Percentiles rank a stretch among this genome's conserved stretches.
Evolutionary conservation across 1,139 yeast species (phyloP).

Genomic region (Pichia sp.): DNA sequence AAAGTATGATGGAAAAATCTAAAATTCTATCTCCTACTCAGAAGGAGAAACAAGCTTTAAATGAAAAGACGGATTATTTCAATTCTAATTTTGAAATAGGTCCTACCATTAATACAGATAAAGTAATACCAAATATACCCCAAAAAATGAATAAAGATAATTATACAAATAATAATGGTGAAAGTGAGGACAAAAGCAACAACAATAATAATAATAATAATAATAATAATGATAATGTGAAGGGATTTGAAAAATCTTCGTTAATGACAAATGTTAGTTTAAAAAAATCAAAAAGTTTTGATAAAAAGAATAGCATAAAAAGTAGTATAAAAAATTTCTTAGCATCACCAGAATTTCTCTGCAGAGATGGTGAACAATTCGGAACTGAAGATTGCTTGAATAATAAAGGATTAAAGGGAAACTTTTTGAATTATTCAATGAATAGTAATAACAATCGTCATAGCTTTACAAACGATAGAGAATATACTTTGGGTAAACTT

Average conservation of each 20-base stretch:
- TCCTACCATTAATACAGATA: background rate
- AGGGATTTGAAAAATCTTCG: background rate
- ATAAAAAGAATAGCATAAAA: constrained; percentile 4
- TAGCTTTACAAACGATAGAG: constrained; percentile 1
- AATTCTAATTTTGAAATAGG: background rate
- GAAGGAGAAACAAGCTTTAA: background rate
- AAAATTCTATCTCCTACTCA: constrained; percentile 1
- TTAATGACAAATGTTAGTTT: background rate
- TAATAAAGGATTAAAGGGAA: constrained; percentile 1
- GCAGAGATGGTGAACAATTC: background rate
- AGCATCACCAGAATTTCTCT: constrained; percentile 1
- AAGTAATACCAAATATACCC: background rate
- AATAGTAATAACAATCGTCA: background rate
- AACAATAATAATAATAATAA: background rate
- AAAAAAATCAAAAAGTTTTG: constrained; percentile 13
- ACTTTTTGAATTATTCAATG: background rate
- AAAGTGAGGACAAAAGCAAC: background rate
- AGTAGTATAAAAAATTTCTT: constrained; percentile 2
- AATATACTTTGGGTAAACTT: background rate
- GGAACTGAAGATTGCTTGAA: background rate
- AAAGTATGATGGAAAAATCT: background rate
- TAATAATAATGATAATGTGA: background rate
- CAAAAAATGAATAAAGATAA: background rate
- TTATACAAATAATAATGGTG: background rate
- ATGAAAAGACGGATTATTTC: background rate